Evolutionary conservation across 1,284 basidiomycete genomes (phyloP).

Genomic region (Dichomitus squalens): DNA sequence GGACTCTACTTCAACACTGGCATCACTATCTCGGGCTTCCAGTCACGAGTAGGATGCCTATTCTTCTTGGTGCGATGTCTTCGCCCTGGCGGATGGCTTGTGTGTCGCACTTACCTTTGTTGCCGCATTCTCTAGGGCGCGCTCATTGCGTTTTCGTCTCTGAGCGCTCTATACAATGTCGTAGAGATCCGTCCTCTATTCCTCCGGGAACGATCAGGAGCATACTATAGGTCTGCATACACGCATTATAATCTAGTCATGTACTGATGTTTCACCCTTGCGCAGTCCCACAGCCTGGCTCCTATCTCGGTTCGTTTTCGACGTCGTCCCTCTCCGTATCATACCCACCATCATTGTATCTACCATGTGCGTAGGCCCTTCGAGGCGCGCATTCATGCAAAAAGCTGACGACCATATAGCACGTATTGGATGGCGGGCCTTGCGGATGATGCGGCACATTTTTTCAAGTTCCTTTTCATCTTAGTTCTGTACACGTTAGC

Average conservation of each 20-base stretch:
- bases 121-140: conserved; percentile 57
- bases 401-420: conserved; percentile 36
- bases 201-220: conserved; percentile 81
- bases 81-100: neutral
- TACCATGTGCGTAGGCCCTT: conserved; percentile 59
- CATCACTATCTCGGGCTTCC: conserved; percentile 86
- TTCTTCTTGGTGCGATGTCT: conserved; percentile 79
- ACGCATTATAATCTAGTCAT: neutral
- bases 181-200: conserved; percentile 82
- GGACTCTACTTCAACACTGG: conserved; percentile 84
- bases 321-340: conserved; percentile 82
- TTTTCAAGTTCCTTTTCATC: conserved; percentile 42
- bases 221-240: conserved; percentile 68
- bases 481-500: conserved; percentile 63
- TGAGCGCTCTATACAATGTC: conserved; percentile 87
- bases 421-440: conserved; percentile 95
- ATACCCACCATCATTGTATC: conserved; percentile 84
- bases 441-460: conserved; percentile 44
- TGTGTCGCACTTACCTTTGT: neutral
- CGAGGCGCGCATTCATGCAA: too few relatives aligned
- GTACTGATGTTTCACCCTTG: neutral
- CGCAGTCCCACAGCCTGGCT: conserved; percentile 84
- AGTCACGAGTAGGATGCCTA: conserved; percentile 85
- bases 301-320: conserved; percentile 81
- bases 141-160: conserved; percentile 83